phyloP scores from a whole-genome alignment of 768 basidiomycete species.

The Lentinula aciculospora region DNA sequence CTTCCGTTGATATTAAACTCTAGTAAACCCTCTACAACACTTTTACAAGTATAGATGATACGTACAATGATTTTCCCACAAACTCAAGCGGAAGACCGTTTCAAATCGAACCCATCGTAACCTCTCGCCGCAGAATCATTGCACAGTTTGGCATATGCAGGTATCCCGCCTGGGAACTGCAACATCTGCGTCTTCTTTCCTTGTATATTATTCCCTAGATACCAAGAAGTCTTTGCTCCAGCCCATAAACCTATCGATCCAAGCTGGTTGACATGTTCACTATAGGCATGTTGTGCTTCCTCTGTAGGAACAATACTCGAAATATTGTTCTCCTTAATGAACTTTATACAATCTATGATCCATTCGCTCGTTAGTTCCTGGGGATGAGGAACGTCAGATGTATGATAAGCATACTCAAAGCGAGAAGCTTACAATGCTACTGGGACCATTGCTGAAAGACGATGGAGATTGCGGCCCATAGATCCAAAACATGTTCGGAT shows the following conservation, averaged over 20 bases:
- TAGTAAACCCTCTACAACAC: too few relatives aligned
- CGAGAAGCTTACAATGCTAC: conserved; percentile 5
- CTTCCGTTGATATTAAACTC: too few relatives aligned
- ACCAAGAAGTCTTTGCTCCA: conserved; percentile 10
- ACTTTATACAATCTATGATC: conserved; percentile 16
- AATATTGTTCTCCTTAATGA: conserved; percentile 12
- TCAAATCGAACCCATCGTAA: not conserved
- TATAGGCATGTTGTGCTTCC: not conserved
- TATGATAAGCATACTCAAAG: not conserved
- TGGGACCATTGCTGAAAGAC: conserved; percentile 11
- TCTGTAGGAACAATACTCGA: not conserved
- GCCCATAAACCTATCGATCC: not conserved
- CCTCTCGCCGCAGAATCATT: not conserved
- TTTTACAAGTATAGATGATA: too few relatives aligned
- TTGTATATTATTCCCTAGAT: conserved; percentile 10
- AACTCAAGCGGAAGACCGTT: not conserved
- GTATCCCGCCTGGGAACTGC: conserved; percentile 2
- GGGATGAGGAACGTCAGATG: not conserved
- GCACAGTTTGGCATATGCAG: not conserved
- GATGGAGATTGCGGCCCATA: conserved; percentile 14
- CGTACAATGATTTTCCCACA: too few relatives aligned
- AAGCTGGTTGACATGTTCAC: not conserved
- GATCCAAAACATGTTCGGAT: conserved; percentile 15
- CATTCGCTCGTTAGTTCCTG: conserved; percentile 21
- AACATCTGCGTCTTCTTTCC: conserved; percentile 2